Percentiles rank a stretch among this genome's conserved stretches.
These are phyloP conservation scores for Sporisorium exsertum DNA, from an alignment of 1,284 basidiomycete genomes.

Conservation along the genomic window DNA sequence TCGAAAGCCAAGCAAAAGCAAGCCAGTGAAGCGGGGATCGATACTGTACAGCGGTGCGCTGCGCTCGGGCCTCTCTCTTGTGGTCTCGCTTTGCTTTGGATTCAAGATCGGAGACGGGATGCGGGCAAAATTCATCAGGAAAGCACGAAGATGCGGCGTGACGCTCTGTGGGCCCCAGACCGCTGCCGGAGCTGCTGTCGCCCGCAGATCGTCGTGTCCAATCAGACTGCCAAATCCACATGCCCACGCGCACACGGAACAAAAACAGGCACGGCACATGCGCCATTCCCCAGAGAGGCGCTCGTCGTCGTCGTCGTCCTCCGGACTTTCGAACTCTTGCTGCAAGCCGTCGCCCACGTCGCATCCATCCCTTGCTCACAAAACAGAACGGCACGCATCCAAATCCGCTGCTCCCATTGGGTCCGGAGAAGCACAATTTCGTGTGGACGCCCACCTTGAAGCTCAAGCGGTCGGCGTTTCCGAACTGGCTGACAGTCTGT, in stretches of 20 bases:
- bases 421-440: too few relatives aligned
- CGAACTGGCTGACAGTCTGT: not conserved
- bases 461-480: not conserved
- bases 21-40: not conserved
- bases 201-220: not conserved
- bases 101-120: constrained; percentile 5
- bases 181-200: constrained; percentile 7
- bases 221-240: not conserved
- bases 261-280: constrained; percentile 19
- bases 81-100: not conserved
- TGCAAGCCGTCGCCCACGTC: not conserved
- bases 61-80: constrained; percentile 9
- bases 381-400: not conserved
- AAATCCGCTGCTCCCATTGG: too few relatives aligned
- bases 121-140: not conserved
- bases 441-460: too few relatives aligned
- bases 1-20: constrained; percentile 1
- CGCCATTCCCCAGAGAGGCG: constrained; percentile 20
- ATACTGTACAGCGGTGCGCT: constrained; percentile 2
- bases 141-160: constrained; percentile 12
- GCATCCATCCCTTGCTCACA: not conserved
- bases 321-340: not conserved
- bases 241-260: not conserved
- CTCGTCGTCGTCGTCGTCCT: not conserved
- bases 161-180: constrained; percentile 4